These are phyloP conservation scores for Gorgonomyces haynaldii DNA, from an alignment of 192 early-diverging fungal genomes.

Conservation along the genomic window DNA sequence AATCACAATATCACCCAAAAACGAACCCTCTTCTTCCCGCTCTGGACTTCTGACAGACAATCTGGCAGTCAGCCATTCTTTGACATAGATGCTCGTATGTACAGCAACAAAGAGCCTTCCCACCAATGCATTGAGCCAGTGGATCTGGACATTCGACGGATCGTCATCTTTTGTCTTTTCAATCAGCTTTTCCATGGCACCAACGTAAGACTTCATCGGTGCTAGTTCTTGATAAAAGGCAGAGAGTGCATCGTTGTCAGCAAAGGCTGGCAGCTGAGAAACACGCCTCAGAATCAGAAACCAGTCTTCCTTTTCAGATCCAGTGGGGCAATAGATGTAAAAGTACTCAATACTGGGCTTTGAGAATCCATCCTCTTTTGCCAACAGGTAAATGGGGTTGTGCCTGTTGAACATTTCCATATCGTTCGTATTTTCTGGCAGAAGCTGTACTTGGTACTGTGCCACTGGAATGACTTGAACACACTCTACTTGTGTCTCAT, in stretches of 20 bases:
- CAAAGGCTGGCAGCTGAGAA: constrained; percentile 24
- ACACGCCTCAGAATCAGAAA: constrained; percentile 71
- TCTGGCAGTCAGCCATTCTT: constrained; percentile 25
- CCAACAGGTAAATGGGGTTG: constrained; percentile 18
- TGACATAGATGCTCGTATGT: constrained; percentile 27
- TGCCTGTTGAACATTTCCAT: constrained; percentile 27
- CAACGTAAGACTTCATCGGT: constrained; percentile 17
- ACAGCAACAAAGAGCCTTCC: constrained; percentile 67
- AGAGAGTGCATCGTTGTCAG: constrained; percentile 21
- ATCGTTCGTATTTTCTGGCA: constrained; percentile 14
- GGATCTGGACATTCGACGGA: constrained; percentile 22
- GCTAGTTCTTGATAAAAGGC: constrained; percentile 19
- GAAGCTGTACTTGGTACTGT: constrained; percentile 44
- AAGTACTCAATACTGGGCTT: neutral
- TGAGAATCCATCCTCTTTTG: neutral
- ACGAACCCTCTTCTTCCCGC: constrained; percentile 48
- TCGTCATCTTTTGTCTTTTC: constrained; percentile 9
- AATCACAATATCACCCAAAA: constrained; percentile 71
- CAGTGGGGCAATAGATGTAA: constrained; percentile 25
- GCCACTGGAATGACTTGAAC: constrained; percentile 63
- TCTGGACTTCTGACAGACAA: constrained; percentile 30
- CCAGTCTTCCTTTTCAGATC: constrained; percentile 80
- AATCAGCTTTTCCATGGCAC: constrained; percentile 28
- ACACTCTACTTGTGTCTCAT: constrained; percentile 64
- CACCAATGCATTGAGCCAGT: constrained; percentile 72